Conservation (phyloP, 139 green algal genomes). For the Limnomonas spitsbergensis region DNA sequence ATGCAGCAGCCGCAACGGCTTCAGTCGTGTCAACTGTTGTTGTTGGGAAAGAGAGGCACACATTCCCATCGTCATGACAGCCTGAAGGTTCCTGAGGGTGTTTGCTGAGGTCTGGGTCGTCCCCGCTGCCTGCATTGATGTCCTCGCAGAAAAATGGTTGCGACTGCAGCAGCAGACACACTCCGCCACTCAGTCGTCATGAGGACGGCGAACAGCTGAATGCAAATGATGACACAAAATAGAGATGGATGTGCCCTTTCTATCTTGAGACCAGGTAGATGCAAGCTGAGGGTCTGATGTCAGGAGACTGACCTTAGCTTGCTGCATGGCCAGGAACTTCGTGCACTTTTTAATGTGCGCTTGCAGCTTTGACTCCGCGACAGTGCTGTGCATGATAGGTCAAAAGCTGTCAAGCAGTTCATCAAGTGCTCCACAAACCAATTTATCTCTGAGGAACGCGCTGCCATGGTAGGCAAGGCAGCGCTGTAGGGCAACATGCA, state of each 20-base stretch:
- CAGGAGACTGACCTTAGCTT: neutral
- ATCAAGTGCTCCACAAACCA: neutral
- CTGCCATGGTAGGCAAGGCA: neutral
- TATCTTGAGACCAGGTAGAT: too few species aligned
- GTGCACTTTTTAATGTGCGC: constrained; percentile 18
- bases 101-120: constrained; percentile 18
- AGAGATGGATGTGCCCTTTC: too few species aligned
- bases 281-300: too few species aligned
- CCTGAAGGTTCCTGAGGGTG: too few species aligned
- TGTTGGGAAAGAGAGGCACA: too few species aligned
- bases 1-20: too few species aligned
- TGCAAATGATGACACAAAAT: too few species aligned
- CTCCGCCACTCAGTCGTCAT: neutral
- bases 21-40: too few species aligned
- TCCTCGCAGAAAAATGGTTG: constrained; percentile 33
- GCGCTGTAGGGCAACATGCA: neutral
- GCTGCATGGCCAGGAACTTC: neutral
- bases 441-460: neutral
- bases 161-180: constrained; percentile 18
- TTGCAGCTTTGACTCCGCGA: constrained; percentile 13
- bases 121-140: constrained; percentile 25
- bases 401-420: neutral
- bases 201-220: neutral
- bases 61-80: too few species aligned
- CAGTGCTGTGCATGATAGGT: constrained; percentile 3